These are phyloP conservation scores for Volvox reticuliferus DNA, from an alignment of 139 green algal species.

Conservation along the genomic window DNA sequence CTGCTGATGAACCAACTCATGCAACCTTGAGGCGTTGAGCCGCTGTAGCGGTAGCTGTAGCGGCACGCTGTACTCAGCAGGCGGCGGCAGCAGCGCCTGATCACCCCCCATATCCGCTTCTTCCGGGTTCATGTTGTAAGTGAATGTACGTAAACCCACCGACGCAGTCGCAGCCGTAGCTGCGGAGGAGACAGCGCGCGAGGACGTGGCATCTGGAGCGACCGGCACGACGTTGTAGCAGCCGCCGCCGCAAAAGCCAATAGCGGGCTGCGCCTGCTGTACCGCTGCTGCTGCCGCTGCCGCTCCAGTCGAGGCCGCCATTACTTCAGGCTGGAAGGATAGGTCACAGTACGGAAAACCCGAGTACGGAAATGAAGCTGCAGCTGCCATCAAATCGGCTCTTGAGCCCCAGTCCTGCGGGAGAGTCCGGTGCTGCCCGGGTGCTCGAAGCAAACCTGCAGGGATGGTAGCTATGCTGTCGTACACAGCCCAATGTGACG, in stretches of 20 bases:
- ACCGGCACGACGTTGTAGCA: background rate
- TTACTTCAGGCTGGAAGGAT: too few species aligned
- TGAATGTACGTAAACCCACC: too few species aligned
- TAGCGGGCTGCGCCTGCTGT: background rate
- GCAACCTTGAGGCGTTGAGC: background rate
- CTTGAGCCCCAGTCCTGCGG: too few species aligned
- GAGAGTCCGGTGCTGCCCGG: too few species aligned
- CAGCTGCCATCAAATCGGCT: too few species aligned
- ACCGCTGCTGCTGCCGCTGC: background rate
- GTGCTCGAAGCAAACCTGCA: too few species aligned
- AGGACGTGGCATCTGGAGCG: background rate
- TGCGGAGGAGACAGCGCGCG: background rate
- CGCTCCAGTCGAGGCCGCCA: background rate
- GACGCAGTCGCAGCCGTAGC: background rate
- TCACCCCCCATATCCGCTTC: background rate
- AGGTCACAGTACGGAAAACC: too few species aligned
- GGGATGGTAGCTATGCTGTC: too few species aligned
- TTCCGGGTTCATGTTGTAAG: background rate
- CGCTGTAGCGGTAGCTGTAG: background rate
- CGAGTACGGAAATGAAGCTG: too few species aligned
- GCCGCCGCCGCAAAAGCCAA: background rate
- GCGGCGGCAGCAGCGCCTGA: slow-evolving; percentile 11
- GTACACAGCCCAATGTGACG: too few species aligned
- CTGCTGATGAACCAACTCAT: background rate
- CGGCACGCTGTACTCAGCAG: background rate